Evolutionary conservation across 345 rosid species (phyloP), one percentile per base, ranked within the genome.

Genomic region (Microcos paniculata): DNA sequence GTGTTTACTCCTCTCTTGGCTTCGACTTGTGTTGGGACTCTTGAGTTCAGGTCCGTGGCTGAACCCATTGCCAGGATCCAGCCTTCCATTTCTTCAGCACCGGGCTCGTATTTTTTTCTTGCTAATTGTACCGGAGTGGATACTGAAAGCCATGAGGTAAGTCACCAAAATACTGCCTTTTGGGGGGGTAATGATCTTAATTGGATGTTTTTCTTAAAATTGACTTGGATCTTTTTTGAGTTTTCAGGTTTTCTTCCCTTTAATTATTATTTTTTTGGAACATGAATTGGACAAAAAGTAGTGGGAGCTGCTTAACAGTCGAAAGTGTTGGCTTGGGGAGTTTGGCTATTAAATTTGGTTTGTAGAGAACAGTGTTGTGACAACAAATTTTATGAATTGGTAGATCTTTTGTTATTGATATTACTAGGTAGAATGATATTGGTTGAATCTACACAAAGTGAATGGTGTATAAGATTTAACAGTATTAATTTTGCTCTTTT

Each of bases 21-120:
- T 38, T 95, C 99, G 21, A 95, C 98, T n/a, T 95, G 99, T 69
- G 98, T 93, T 42, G 99, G 98, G 16, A 95, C 96, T 10, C 96
- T 95, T 46, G 98, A 95, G 77, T 95, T 95, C 84, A 82, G 98
- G 85, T 93, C 98, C 4, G 97, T 95, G 13, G 95, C 98, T 33
- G 96, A 95, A 76, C 98, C 98, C 16, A 87, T 93, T 6, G 87
- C 84, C 14, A 86, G 98, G 62, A 91, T 95, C 79, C 99, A 93
- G 53, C 98, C 97, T 23, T 92, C 99, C 26, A 89, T 95, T 57
- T 93, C 97, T 0, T 71, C 81, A 49, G 91, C 85, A 10, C 97
- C 98, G 1, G 91, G 89, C 0, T 92, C 96, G 14, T 92, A 77
- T 26, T 94, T 86, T 84, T 94, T 88, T 79, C 93, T 94, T 15